phyloP scores from a whole-genome alignment of 2,329 filamentous ascomycete genomes.

The Chaetomiaceae sp. region DNA sequence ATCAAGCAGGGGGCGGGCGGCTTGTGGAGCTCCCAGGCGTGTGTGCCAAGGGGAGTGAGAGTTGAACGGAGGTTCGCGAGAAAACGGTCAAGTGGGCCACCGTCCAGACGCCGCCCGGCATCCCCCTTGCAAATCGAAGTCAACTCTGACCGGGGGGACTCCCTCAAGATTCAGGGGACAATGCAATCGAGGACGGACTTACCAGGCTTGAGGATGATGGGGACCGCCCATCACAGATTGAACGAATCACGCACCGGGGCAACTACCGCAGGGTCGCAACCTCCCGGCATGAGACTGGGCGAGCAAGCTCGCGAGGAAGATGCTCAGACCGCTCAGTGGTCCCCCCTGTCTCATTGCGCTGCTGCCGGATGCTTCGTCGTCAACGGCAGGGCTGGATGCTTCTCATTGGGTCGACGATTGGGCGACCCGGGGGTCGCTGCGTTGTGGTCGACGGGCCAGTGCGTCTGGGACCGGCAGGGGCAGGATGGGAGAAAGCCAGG shows the following conservation, averaged over 20 bases:
- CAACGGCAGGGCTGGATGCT: slow-evolving; percentile 20
- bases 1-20: background rate
- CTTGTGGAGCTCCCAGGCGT: slow-evolving; percentile 1
- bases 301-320: background rate
- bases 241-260: slow-evolving; percentile 3
- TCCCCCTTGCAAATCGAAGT: background rate
- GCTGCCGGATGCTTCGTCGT: slow-evolving; percentile 14
- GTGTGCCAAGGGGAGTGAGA: too few species aligned
- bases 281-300: background rate
- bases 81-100: slow-evolving; percentile 9
- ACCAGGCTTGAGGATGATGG: slow-evolving; percentile 1
- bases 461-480: slow-evolving; percentile 17
- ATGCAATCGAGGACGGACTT: background rate
- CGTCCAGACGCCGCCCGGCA: background rate
- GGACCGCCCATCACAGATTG: background rate
- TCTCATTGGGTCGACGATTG: slow-evolving; percentile 17
- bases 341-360: slow-evolving; percentile 13
- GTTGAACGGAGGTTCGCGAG: slow-evolving; percentile 9
- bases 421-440: slow-evolving; percentile 12
- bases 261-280: background rate
- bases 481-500: slow-evolving; percentile 5
- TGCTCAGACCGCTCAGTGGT: slow-evolving; percentile 21
- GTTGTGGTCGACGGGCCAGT: slow-evolving; percentile 19
- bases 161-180: slow-evolving; percentile 1
- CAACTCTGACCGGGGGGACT: background rate